Base-by-base conservation (phyloP, 2,329 filamentous ascomycete species). In the Arthrinium phaeospermum region DNA sequence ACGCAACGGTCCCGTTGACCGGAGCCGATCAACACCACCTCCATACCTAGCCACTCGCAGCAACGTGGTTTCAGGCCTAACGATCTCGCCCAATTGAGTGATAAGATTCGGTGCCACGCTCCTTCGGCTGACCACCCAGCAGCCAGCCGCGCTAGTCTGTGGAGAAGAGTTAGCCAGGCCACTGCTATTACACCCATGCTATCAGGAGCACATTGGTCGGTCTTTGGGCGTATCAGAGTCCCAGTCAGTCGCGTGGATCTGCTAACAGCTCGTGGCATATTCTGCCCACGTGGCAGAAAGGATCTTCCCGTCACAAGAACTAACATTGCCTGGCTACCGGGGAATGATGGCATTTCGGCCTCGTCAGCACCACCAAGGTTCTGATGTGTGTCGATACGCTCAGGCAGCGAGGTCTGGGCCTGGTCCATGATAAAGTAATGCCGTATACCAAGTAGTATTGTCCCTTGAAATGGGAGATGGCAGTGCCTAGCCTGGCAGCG, bases 51-150 rank as follows among this genome's bases (percentile, higher is more conserved):
- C 51, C 51, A 30, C 3, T 57, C 51, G 34, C 57, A 64, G 34
- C 10, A 64, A 64, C 34, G 57, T 34, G 19, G 57, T 64, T 64
- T 64, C 57, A 64, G 57, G 57, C 57, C 41, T n/a, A 64, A 64
- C 57, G 57, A 64, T 64, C 57, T 64, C 57, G 41, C 57, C 57
- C 57, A 64, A 64, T 64, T n/a, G 57, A 64, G 57, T 41, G 19
- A 64, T 64, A 64, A 64, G 57, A 64, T 64, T 64, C 57, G 34
- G 34, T 64, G 57, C 34, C 57, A 64, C 34, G 34, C 30, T 14
- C 57, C 34, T 41, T 64, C 8, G 30, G 57, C 57, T 64, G 57
- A 64, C 57, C 57, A 64, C 57, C 57, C 57, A 64, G 57, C 57
- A 64, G 22, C 57, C 57, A 41, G 57, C 34, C 30, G 57, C 34